Conservation (phyloP, 306 rosid genomes). For the Vachellia collinsii region DNA sequence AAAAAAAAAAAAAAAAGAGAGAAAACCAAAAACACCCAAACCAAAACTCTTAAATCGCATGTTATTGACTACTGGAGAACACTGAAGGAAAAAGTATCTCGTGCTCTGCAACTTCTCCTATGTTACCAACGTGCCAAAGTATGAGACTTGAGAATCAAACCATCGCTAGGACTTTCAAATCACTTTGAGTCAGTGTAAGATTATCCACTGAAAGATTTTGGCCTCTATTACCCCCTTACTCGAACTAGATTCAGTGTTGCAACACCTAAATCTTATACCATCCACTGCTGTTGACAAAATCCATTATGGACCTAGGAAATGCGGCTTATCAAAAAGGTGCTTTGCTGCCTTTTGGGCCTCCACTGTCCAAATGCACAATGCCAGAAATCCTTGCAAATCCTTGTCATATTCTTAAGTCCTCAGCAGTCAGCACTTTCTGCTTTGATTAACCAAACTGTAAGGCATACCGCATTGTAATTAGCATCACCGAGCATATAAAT, state of each 20-base stretch:
- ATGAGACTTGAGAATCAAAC: not conserved
- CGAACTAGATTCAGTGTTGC: no score
- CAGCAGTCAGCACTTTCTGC: not conserved
- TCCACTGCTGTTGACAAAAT: not conserved
- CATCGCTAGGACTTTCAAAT: not conserved
- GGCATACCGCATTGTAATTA: not conserved
- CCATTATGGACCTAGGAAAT: not conserved
- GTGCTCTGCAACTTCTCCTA: not conserved
- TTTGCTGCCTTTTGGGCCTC: not conserved
- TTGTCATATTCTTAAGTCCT: not conserved
- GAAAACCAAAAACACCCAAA: no score
- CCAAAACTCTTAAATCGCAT: not conserved
- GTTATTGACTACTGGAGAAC: constrained; percentile 2
- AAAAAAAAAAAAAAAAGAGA: no score
- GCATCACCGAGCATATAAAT: not conserved
- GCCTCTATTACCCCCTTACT: not conserved
- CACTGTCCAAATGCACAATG: not conserved
- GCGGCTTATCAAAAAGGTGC: not conserved
- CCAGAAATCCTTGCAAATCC: not conserved
- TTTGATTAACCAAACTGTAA: constrained; percentile 10
- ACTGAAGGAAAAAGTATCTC: not conserved
- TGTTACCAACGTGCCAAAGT: not conserved
- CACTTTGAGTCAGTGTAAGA: not conserved
- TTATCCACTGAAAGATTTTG: not conserved
- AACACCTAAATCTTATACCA: not conserved